Percentiles rank a stretch among this genome's conserved stretches.
Evolutionary conservation across 1,284 basidiomycete species (phyloP).

Genomic region (Pterula multifida): DNA sequence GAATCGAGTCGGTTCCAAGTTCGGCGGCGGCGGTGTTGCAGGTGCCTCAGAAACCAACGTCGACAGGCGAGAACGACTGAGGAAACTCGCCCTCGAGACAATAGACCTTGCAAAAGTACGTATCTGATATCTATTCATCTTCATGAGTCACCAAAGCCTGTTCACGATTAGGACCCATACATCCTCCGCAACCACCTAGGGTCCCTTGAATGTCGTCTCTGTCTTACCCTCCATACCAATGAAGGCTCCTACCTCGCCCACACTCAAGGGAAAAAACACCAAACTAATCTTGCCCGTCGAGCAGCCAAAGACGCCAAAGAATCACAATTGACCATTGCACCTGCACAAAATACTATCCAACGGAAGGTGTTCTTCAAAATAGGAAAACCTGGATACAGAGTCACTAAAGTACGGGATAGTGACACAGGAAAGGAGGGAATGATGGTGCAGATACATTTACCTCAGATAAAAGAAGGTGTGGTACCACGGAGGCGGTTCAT

Average conservation of each 20-base stretch:
- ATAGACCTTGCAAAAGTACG: slow-evolving; percentile 89
- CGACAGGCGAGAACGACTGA: slow-evolving; percentile 86
- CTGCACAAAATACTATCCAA: slow-evolving; percentile 63
- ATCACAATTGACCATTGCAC: slow-evolving; percentile 75
- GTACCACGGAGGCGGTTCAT: slow-evolving; percentile 88
- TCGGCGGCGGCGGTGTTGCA: slow-evolving; percentile 90
- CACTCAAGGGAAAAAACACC: slow-evolving; percentile 99
- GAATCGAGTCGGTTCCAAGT: slow-evolving; percentile 94
- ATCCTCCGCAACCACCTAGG: slow-evolving; percentile 97
- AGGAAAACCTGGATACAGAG: slow-evolving; percentile 88
- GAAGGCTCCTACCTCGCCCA: slow-evolving; percentile 99
- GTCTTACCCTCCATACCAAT: slow-evolving; percentile 96
- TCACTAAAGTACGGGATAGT: slow-evolving; percentile 78
- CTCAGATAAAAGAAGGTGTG: slow-evolving; percentile 85
- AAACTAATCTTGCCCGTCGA: slow-evolving; percentile 93
- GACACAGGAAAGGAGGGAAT: slow-evolving; percentile 81
- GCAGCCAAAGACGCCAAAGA: slow-evolving; percentile 95
- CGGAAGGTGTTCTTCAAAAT: slow-evolving; percentile 97
- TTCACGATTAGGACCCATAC: slow-evolving; percentile 77
- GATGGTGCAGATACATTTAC: slow-evolving; percentile 94
- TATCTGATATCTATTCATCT: not conserved
- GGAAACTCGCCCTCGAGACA: slow-evolving; percentile 92
- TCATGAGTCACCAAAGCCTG: not conserved
- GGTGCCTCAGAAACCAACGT: slow-evolving; percentile 91
- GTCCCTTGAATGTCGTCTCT: slow-evolving; percentile 95